Base-by-base conservation (phyloP, 2,329 filamentous ascomycete species). In the Shiraia sp. region DNA sequence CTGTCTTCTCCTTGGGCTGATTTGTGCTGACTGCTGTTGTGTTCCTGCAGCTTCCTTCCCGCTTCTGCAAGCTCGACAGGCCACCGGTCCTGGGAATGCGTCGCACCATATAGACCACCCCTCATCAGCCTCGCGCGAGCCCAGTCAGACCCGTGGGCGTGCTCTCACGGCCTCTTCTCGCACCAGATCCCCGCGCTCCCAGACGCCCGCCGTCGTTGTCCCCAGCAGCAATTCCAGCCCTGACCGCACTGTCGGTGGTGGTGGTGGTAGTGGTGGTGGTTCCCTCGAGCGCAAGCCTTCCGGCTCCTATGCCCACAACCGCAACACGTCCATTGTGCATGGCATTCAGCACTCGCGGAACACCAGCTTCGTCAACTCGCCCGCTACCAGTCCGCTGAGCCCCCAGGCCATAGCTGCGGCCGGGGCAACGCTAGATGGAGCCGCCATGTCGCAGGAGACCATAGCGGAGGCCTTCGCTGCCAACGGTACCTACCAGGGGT, bases 291-390 rank as follows among this genome's bases (percentile, higher is more conserved):
- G 78, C 49, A 78, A 77, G 49, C 66, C 75, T 8, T 79, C 76
- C 16, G 66, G 71, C 45, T 79, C 78, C 12, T 86, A 97, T 76
- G 89, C 88, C 45, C 91, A 99, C 69, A 90, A 97, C 72, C 86
- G 93, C 40, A 90, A 99, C 74, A 95, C 92, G 1, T 97, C 92
- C 34, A 96, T 97, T 58, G 91, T 97, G 42, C 89, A 97, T 82
- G 92, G 93, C 61, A 85, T 95, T 55, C 91, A 96, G 69, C 93
- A 99, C 71, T 87, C 81, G 42, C 75, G 92, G 72, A 95, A 95
- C 79, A 87, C 90, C 58, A 96, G 91, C 73, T 83, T 87, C 62
- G 83, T 85, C 52, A 90, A 88, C 66, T 83, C 87, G 42, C 82
- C 86, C 25, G 86, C 76, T 30, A 73, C 86, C 19, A 95, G 88